These are phyloP conservation scores for Neurospora terricola DNA, from an alignment of 495 filamentous ascomycete genomes.

Conservation along the genomic window DNA sequence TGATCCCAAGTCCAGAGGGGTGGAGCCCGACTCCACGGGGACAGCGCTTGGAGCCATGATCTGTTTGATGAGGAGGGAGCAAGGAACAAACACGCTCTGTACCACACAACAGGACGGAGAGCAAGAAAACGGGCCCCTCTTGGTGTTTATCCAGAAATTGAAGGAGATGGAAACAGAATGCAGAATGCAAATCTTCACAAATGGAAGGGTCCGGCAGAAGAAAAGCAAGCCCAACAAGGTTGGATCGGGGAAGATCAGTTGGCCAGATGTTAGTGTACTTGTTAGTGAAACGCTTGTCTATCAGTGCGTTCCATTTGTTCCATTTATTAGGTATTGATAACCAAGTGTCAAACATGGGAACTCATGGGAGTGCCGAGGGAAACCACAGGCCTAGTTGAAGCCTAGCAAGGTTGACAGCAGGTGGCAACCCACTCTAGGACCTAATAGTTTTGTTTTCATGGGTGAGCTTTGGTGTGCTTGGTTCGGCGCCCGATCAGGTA, in stretches of 20 bases:
- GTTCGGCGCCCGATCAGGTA: background rate
- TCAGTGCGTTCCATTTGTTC: background rate
- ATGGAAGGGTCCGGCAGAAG: background rate
- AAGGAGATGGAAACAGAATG: background rate
- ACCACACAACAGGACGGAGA: background rate
- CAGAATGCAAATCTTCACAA: background rate
- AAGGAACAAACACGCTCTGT: background rate
- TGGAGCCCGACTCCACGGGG: constrained; percentile 26
- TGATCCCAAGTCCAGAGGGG: constrained; percentile 3
- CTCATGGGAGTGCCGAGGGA: background rate
- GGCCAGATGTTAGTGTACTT: background rate
- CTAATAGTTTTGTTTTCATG: background rate
- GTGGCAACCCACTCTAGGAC: background rate
- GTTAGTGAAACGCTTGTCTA: background rate
- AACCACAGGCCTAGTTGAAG: background rate
- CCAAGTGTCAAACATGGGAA: background rate
- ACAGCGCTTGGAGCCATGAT: constrained; percentile 40
- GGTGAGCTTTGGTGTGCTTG: background rate
- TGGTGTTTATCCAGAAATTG: background rate
- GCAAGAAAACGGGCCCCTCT: background rate
- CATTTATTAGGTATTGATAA: too few species aligned
- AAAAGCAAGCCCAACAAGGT: background rate
- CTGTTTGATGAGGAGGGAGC: background rate
- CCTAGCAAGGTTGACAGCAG: background rate
- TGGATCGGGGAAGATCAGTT: background rate